These are phyloP conservation scores for Aspergillus sclerotiicarbonarius DNA, from an alignment of 495 filamentous ascomycete species.

Conservation along the genomic window DNA sequence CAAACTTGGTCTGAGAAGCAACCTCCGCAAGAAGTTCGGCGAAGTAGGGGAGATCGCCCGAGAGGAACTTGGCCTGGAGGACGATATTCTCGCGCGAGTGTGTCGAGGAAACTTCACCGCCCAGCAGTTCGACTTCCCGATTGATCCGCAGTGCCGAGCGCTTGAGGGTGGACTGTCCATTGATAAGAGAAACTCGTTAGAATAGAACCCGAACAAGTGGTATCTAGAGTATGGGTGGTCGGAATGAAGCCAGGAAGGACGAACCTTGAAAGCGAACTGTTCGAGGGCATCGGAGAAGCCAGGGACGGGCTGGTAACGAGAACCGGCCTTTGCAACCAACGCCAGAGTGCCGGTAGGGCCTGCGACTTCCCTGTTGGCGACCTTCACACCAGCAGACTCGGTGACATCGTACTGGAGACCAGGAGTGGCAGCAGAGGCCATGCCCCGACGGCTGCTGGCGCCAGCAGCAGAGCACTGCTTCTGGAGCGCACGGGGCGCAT, in stretches of 20 bases:
- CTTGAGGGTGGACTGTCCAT: conserved; percentile 71
- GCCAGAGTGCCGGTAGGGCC: conserved; percentile 88
- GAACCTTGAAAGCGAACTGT: conserved; percentile 94
- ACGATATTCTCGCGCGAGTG: conserved; percentile 92
- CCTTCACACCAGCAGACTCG: conserved; percentile 82
- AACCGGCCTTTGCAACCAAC: conserved; percentile 87
- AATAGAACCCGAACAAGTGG: conserved; percentile 6
- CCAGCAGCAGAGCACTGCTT: conserved; percentile 57
- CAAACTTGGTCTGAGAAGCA: conserved; percentile 79
- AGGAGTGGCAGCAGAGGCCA: conserved; percentile 78
- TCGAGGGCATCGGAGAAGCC: conserved; percentile 87
- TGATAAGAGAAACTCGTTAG: conserved; percentile 6
- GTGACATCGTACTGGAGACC: conserved; percentile 85
- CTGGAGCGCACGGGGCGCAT: conserved; percentile 73
- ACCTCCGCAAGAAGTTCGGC: conserved; percentile 93
- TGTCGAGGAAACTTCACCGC: conserved; percentile 76
- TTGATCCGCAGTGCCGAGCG: conserved; percentile 87
- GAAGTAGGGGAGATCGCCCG: conserved; percentile 96
- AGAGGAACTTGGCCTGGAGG: conserved; percentile 87
- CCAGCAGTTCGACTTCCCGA: conserved; percentile 91
- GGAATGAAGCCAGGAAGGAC: conserved; percentile 34
- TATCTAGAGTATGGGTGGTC: not conserved
- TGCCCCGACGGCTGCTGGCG: conserved; percentile 59
- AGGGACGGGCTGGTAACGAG: conserved; percentile 83
- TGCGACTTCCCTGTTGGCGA: conserved; percentile 80